phyloP scores from a whole-genome alignment of 129 eudicot species.

The Silybum marianum region DNA sequence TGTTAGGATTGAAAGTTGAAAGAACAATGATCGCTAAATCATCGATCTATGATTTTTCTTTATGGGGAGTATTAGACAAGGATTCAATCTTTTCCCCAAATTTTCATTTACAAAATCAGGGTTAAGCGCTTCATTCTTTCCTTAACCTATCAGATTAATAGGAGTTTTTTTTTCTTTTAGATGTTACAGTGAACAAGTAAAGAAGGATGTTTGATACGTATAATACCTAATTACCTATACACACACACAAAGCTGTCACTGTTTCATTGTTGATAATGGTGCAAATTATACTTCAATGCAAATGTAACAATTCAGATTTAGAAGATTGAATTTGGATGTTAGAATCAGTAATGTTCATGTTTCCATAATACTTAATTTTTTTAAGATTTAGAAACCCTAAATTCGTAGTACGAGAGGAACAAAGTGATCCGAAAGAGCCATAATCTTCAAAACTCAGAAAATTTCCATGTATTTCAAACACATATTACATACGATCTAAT shows the following conservation, averaged over 20 bases:
- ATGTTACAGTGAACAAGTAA: background rate
- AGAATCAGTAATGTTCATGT: conserved; percentile 7
- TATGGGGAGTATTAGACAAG: background rate
- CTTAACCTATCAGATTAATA: background rate
- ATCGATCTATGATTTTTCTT: background rate
- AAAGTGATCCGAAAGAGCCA: conserved; percentile 16
- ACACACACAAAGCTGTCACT: background rate
- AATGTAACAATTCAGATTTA: background rate
- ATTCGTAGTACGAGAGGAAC: background rate
- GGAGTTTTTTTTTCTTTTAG: background rate
- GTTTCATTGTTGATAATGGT: background rate
- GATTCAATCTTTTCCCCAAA: background rate
- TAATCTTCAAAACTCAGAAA: background rate
- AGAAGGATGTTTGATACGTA: background rate
- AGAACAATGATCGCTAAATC: background rate
- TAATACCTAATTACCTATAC: background rate
- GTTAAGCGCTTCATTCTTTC: background rate
- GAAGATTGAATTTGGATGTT: background rate
- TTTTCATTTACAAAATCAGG: background rate
- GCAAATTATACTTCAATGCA: background rate
- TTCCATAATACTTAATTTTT: background rate
- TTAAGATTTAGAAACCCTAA: background rate
- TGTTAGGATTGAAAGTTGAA: background rate
- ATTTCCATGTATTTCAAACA: conserved; percentile 16
- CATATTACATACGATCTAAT: conserved; percentile 13